Evolutionary conservation across 1,284 basidiomycete genomes (phyloP).

Genomic region (Pseudozyma tsukubaensis): DNA sequence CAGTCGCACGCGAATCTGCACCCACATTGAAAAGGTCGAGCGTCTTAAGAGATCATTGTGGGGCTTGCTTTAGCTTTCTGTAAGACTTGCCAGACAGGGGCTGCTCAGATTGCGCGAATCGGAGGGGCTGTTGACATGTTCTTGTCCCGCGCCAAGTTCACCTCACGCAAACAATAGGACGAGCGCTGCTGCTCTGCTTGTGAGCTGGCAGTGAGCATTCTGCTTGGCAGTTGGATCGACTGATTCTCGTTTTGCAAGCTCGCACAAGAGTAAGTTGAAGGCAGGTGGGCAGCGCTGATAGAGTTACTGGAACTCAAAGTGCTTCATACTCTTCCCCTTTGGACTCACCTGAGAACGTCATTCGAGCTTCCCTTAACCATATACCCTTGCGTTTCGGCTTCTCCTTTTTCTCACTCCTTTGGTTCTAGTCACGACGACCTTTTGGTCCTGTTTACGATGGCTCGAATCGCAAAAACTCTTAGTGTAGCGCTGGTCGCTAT

Average conservation of each 20-base stretch:
- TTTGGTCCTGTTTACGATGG: constrained; percentile 13
- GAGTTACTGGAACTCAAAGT: too few relatives aligned
- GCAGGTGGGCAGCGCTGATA: too few relatives aligned
- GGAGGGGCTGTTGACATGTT: too few relatives aligned
- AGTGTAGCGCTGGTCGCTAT: constrained; percentile 42
- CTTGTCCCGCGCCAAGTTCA: too few relatives aligned
- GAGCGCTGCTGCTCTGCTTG: not conserved
- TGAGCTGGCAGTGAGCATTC: not conserved
- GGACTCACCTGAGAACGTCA: too few relatives aligned
- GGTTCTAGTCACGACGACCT: not conserved
- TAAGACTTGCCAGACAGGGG: not conserved
- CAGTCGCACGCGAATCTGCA: not conserved
- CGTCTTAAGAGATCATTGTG: constrained; percentile 1
- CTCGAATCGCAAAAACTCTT: not conserved
- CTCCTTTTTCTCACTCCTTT: not conserved
- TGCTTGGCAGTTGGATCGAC: too few relatives aligned
- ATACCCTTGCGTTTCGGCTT: not conserved
- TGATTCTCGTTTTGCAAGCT: too few relatives aligned
- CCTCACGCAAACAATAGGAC: not conserved
- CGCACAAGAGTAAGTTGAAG: too few relatives aligned
- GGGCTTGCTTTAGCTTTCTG: constrained; percentile 2
- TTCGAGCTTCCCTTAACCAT: not conserved
- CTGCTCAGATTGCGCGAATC: too few relatives aligned
- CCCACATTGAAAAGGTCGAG: not conserved
- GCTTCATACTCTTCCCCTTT: too few relatives aligned